Evolutionary conservation across 2,329 filamentous ascomycete species (phyloP), one percentile per base, ranked within the genome.

Genomic region (Uncinocarpus reesii): DNA sequence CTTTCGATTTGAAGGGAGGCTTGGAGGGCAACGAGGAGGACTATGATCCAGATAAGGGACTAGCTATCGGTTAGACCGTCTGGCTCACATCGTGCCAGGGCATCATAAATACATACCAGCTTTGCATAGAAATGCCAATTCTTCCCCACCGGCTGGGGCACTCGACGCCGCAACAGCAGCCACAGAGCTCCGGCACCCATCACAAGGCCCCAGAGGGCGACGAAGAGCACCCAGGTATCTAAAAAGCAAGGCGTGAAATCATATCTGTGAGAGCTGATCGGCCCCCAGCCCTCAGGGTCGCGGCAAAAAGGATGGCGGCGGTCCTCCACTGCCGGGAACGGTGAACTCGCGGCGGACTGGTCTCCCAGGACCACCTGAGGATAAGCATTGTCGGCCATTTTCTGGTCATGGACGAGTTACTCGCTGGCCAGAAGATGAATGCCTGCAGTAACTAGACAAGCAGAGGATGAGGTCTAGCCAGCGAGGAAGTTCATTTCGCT

Each of bases 201-300:
- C 20, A 95, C 48, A 20, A 95, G 73, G 13, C 90, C 89, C 70
- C 83, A 93, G 11, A 74, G 75, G 7, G 86, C 86, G 23, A 95
- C 85, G 1, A 76, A 70, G 28, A 84, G 79, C 51, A 96, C 79
- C 79, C 86, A 89, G 18, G 94, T 79, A 64, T 98, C 93, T 59
- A 96, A 81, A 63, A 98, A 98, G 72, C 92, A 98, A 34, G 92
- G 90, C 13, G 92, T 96, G 60, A 98, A 88, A 70, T 98, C 92
- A 67, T 87, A 95, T 65, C 90, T 78, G 56, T 81, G 75, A 29
- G 82, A 81, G 67, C 88, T 95, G 63, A 98, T 64, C 18, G 92
- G 92, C 1, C 93, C 93, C 92, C 92, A 98, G 60, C 92, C 93
- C 68, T 96, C 90, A 47, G 75, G 73, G 68, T 95, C 92, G 65